A percentile compares a stretch with the other conserved stretches of the same genome.
Conservation (phyloP, 2,329 filamentous ascomycete genomes). For the Domatiomyces catenatus region DNA sequence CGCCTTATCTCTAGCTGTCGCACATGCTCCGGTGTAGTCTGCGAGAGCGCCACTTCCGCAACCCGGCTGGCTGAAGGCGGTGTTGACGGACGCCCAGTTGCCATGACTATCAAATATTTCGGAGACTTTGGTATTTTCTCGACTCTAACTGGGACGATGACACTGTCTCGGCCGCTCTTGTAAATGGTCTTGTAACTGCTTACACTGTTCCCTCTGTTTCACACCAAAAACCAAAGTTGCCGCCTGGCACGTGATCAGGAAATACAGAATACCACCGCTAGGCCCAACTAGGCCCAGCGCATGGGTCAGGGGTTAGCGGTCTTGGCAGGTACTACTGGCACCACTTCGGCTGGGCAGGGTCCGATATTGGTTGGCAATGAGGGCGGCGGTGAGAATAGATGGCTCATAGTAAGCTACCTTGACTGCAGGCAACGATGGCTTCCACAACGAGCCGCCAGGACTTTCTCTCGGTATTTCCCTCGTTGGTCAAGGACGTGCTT, state of each 20-base stretch:
- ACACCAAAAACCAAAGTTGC: too few relatives aligned
- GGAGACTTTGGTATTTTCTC: too few relatives aligned
- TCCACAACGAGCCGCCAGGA: slow-evolving; percentile 55
- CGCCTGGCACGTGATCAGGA: too few relatives aligned
- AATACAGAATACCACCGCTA: too few relatives aligned
- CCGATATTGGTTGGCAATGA: not conserved
- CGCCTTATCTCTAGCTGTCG: slow-evolving; percentile 66
- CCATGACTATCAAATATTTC: not conserved
- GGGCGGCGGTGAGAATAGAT: not conserved
- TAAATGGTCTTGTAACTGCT: not conserved
- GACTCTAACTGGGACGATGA: not conserved
- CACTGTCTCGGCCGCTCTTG: not conserved
- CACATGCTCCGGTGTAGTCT: slow-evolving; percentile 46
- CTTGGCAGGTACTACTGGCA: not conserved
- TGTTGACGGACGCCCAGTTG: slow-evolving; percentile 30
- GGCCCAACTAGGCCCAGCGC: too few relatives aligned
- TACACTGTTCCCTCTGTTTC: not conserved
- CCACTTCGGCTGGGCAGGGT: not conserved
- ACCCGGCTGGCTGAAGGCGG: slow-evolving; percentile 27
- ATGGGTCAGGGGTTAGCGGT: not conserved
- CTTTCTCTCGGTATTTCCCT: slow-evolving; percentile 82
- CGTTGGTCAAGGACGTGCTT: slow-evolving; percentile 67
- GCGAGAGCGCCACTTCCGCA: slow-evolving; percentile 24
- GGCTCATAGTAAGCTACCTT: not conserved
- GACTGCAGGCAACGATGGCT: slow-evolving; percentile 36